These are phyloP conservation scores for Fusarium liriodendri DNA, from an alignment of 2,329 filamentous ascomycete genomes.

Conservation along the genomic window DNA sequence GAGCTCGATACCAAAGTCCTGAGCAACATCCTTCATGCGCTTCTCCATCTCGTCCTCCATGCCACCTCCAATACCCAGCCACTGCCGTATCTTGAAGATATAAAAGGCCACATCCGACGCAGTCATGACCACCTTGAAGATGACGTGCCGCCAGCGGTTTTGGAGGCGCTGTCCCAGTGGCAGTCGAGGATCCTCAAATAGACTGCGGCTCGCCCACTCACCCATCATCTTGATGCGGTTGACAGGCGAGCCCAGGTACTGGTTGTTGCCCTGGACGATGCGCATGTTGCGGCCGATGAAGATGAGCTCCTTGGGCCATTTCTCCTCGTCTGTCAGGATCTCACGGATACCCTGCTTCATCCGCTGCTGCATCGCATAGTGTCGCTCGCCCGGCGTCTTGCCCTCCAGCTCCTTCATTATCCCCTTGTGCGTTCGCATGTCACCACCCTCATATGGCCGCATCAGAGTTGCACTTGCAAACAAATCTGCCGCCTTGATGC, in stretches of 20 bases:
- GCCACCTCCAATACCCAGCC: conserved; percentile 79
- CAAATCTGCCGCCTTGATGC: conserved; percentile 87
- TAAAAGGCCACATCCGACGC: conserved; percentile 86
- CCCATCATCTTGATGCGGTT: conserved; percentile 96
- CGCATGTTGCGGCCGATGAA: conserved; percentile 93
- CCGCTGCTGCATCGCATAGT: conserved; percentile 88
- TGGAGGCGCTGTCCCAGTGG: conserved; percentile 69
- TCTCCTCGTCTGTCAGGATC: conserved; percentile 85
- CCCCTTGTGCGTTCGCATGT: conserved; percentile 71
- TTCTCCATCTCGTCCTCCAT: conserved; percentile 96
- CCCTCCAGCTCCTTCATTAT: conserved; percentile 74
- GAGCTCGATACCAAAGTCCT: conserved; percentile 90
- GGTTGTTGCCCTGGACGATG: conserved; percentile 94
- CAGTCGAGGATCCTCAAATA: conserved; percentile 80
- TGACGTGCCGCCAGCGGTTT: conserved; percentile 79
- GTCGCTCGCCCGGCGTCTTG: conserved; percentile 74
- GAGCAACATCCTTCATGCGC: conserved; percentile 87
- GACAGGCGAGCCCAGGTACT: conserved; percentile 88
- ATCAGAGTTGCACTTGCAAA: conserved; percentile 93
- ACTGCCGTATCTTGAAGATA: conserved; percentile 81
- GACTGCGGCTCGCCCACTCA: conserved; percentile 84
- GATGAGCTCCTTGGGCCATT: conserved; percentile 90
- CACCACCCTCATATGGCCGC: conserved; percentile 89
- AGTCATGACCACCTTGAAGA: conserved; percentile 84
- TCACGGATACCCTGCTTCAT: conserved; percentile 77